Conservation (phyloP, 495 filamentous ascomycete species). For the Trichoderma orchidacearum region DNA sequence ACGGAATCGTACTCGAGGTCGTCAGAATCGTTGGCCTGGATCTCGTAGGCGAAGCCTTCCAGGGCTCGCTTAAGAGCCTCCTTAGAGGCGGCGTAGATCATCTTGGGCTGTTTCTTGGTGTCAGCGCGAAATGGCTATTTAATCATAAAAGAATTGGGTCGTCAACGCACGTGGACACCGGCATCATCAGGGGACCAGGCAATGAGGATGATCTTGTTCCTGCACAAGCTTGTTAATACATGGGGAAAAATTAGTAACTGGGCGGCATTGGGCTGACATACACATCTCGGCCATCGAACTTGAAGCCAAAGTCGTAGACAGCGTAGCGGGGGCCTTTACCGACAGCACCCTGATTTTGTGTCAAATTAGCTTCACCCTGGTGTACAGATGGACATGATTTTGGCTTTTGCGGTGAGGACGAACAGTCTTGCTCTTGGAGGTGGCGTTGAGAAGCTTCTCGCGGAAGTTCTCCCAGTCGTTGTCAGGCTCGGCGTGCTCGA, state of each 20-base stretch:
- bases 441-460: constrained; percentile 58
- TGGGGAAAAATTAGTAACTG: not conserved
- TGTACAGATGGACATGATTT: not conserved
- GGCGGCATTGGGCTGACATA: not conserved
- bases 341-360: constrained; percentile 29
- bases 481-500: constrained; percentile 53
- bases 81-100: constrained; percentile 96
- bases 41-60: constrained; percentile 61
- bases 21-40: constrained; percentile 85
- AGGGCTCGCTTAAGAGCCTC: constrained; percentile 81
- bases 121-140: not conserved
- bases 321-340: constrained; percentile 81
- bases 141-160: not conserved
- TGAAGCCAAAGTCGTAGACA: constrained; percentile 82
- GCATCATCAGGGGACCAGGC: constrained; percentile 83
- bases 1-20: constrained; percentile 80
- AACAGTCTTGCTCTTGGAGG: constrained; percentile 27
- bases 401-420: constrained; percentile 4
- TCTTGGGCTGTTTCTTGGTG: constrained; percentile 47
- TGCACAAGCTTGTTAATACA: constrained; percentile 13
- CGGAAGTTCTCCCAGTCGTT: constrained; percentile 65
- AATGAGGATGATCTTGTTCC: constrained; percentile 95
- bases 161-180: constrained; percentile 55
- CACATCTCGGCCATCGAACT: constrained; percentile 42
- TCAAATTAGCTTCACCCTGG: constrained; percentile 6